Percentiles rank a stretch among this genome's conserved stretches.
Conservation (phyloP, 208 protist genomes). For the Trypanosomatidae sp. region DNA sequence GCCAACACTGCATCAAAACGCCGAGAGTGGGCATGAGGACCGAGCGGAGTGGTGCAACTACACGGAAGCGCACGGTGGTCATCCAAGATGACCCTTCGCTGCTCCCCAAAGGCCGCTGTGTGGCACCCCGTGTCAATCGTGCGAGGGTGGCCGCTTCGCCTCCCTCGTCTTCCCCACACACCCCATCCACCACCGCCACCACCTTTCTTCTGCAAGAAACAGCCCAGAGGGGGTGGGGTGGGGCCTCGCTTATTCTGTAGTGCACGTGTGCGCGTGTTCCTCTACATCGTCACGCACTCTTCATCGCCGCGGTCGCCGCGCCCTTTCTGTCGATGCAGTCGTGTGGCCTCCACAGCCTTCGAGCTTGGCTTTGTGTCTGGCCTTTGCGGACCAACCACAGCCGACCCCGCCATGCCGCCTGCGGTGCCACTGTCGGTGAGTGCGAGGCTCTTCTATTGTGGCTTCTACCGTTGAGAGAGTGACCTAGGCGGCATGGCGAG, state of each 20-base stretch:
- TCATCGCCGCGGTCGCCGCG: conserved; percentile 9
- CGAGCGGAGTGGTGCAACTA: background rate
- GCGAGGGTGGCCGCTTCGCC: background rate
- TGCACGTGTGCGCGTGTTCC: background rate
- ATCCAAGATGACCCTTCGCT: background rate
- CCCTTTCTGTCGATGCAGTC: conserved; percentile 3
- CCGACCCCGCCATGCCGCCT: background rate
- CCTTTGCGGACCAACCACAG: background rate
- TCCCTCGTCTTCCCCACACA: conserved; percentile 4
- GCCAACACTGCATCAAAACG: background rate
- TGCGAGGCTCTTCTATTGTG: conserved; percentile 13
- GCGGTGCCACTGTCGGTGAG: conserved; percentile 5
- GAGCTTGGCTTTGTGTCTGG: background rate
- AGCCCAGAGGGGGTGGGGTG: background rate
- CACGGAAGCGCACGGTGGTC: background rate
- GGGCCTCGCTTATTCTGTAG: background rate
- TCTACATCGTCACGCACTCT: conserved; percentile 17
- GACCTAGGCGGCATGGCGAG: background rate
- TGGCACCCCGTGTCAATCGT: background rate
- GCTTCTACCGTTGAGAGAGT: background rate
- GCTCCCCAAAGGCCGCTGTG: background rate
- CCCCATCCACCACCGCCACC: background rate
- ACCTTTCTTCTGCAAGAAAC: background rate
- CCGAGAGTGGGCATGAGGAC: too few species aligned
- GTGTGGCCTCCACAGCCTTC: background rate